Conservation (phyloP, 768 basidiomycete species). For the Coprinopsis sp. region DNA sequence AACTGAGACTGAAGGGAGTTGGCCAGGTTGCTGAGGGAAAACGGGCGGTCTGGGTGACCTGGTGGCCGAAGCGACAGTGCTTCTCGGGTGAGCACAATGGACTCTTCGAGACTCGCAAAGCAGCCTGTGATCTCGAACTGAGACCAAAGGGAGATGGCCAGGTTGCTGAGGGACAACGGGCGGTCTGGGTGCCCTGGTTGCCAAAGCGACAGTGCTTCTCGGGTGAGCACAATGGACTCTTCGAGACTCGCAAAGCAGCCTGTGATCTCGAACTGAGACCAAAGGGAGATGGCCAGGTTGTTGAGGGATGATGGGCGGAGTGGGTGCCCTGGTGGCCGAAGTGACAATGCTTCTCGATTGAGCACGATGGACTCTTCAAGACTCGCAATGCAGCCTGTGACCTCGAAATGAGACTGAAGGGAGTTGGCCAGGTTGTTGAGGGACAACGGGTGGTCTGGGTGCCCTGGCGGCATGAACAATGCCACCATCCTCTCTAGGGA, state of each 20-base stretch:
- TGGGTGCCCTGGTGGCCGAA: not conserved
- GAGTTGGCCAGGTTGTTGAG: not conserved
- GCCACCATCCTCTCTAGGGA: too few species aligned
- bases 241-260: not conserved
- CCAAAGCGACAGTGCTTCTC: not conserved
- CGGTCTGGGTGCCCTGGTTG: constrained; percentile 13
- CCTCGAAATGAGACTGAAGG: not conserved
- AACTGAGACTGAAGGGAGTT: not conserved
- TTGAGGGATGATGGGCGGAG: not conserved
- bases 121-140: constrained; percentile 4
- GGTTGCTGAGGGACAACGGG: constrained; percentile 13
- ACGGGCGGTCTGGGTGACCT: not conserved
- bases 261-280: not conserved
- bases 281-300: not conserved
- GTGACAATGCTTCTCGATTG: not conserved
- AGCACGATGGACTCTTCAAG: not conserved
- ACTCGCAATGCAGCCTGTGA: not conserved
- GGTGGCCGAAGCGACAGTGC: not conserved
- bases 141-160: constrained; percentile 8
- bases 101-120: not conserved
- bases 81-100: too few species aligned
- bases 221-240: not conserved
- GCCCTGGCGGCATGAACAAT: not conserved
- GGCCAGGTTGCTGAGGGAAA: not conserved
- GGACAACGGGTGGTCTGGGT: not conserved